Percentiles rank a stretch among this genome's conserved stretches.
These are phyloP conservation scores for Apocynum venetum DNA, from an alignment of 257 asterid species.

Conservation along the genomic window DNA sequence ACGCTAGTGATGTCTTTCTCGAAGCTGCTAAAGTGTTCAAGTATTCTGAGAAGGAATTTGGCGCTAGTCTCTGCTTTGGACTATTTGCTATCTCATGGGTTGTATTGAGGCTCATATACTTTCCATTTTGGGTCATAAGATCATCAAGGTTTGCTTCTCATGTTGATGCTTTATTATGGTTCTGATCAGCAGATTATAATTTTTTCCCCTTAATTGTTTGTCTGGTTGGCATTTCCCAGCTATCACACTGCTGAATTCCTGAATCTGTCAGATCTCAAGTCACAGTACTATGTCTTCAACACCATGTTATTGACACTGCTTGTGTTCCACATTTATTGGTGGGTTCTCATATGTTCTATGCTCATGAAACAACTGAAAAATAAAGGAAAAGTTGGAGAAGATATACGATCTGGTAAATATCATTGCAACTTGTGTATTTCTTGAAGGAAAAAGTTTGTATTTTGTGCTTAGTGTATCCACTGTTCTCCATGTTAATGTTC, in stretches of 20 bases:
- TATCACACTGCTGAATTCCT: slow-evolving; percentile 38
- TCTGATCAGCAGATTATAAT: neutral
- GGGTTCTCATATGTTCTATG: slow-evolving; percentile 87
- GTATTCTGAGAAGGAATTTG: slow-evolving; percentile 77
- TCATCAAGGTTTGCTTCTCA: slow-evolving; percentile 50
- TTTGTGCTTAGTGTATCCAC: neutral
- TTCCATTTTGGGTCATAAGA: slow-evolving; percentile 84
- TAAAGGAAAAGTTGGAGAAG: slow-evolving; percentile 94
- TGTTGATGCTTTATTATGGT: slow-evolving; percentile 2
- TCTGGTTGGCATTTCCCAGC: slow-evolving; percentile 47
- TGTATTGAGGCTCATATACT: slow-evolving; percentile 69
- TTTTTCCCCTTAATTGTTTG: slow-evolving; percentile 26
- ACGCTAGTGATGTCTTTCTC: slow-evolving; percentile 88
- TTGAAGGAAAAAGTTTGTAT: neutral
- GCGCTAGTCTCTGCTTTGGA: slow-evolving; percentile 82
- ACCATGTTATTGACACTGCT: slow-evolving; percentile 73
- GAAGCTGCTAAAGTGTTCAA: slow-evolving; percentile 95
- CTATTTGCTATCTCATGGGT: slow-evolving; percentile 84
- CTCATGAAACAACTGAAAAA: slow-evolving; percentile 72
- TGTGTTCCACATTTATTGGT: slow-evolving; percentile 92
- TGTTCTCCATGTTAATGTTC: neutral
- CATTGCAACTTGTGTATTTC: neutral
- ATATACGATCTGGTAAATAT: slow-evolving; percentile 80
- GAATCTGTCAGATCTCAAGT: slow-evolving; percentile 36
- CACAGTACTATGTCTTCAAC: slow-evolving; percentile 72